Percentiles rank a stretch among this genome's conserved stretches.
These are phyloP conservation scores for Prunus yedoensis DNA, from an alignment of 331 rosid species.

Conservation along the genomic window DNA sequence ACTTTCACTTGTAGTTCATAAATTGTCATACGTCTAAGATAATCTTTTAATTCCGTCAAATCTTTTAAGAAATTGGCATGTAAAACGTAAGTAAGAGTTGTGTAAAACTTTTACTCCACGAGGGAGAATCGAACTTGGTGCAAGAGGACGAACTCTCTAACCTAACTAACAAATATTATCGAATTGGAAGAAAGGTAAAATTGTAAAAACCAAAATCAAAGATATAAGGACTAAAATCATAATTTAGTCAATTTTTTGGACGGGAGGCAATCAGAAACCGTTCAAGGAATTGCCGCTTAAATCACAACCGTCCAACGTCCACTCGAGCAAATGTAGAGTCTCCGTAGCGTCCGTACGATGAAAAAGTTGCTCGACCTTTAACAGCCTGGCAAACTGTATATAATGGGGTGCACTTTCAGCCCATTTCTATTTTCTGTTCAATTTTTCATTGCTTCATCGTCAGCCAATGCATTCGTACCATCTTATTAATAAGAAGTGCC, in stretches of 20 bases:
- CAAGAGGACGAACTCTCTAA: no score
- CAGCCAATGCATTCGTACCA: conserved; percentile 43
- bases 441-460: conserved; percentile 36
- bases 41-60: no score
- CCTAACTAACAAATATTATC: no score
- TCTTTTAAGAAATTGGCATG: no score
- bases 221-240: background rate
- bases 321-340: conserved; percentile 3
- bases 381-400: conserved; percentile 40
- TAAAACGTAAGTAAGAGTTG: no score
- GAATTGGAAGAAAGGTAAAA: no score
- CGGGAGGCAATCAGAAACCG: background rate
- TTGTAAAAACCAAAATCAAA: no score
- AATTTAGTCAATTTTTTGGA: background rate
- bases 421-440: conserved; percentile 7
- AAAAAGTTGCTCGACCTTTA: conserved; percentile 25
- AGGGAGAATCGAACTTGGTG: no score
- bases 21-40: no score
- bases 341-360: background rate
- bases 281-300: background rate
- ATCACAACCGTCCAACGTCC: background rate
- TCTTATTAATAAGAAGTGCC: conserved; percentile 25
- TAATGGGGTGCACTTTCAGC: conserved; percentile 20
- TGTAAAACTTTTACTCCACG: no score
- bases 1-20: no score